These are phyloP conservation scores for Panus rudis DNA, from an alignment of 768 basidiomycete species.

Conservation along the genomic window DNA sequence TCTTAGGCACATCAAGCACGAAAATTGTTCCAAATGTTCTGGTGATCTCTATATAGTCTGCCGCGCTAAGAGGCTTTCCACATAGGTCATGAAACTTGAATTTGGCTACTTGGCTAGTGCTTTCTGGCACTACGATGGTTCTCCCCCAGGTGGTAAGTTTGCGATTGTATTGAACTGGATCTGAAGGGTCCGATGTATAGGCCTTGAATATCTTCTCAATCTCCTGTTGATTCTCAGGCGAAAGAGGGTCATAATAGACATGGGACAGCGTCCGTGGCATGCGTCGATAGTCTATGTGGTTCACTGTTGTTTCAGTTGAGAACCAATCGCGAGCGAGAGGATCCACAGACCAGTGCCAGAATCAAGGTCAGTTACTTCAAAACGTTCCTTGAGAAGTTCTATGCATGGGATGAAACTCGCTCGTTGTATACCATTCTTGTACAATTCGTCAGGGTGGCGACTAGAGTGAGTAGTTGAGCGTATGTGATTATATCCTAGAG, in stretches of 20 bases:
- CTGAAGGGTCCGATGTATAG: conserved; percentile 48
- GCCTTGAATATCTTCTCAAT: conserved; percentile 81
- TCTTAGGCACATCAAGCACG: conserved; percentile 78
- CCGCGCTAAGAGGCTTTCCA: conserved; percentile 83
- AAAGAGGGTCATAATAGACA: conserved; percentile 85
- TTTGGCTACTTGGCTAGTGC: conserved; percentile 71
- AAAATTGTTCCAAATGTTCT: conserved; percentile 85
- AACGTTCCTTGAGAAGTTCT: conserved; percentile 80
- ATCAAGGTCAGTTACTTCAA: conserved; percentile 87
- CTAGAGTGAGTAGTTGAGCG: conserved; percentile 31
- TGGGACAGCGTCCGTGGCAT: conserved; percentile 89
- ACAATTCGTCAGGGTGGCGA: conserved; percentile 94
- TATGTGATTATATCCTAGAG: background rate
- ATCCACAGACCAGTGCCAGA: conserved; percentile 76
- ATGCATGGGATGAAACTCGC: conserved; percentile 93
- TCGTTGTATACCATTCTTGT: conserved; percentile 98
- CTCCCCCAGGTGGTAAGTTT: conserved; percentile 87
- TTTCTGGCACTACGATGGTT: conserved; percentile 69
- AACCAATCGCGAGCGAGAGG: background rate
- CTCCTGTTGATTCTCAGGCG: conserved; percentile 55
- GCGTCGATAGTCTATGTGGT: conserved; percentile 80
- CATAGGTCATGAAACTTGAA: conserved; percentile 87
- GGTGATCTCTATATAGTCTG: conserved; percentile 94
- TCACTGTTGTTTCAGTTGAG: conserved; percentile 4
- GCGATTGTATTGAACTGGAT: conserved; percentile 54